Conservation (phyloP, 371 early-diverging fungal species). For the Mortierella sp. region DNA sequence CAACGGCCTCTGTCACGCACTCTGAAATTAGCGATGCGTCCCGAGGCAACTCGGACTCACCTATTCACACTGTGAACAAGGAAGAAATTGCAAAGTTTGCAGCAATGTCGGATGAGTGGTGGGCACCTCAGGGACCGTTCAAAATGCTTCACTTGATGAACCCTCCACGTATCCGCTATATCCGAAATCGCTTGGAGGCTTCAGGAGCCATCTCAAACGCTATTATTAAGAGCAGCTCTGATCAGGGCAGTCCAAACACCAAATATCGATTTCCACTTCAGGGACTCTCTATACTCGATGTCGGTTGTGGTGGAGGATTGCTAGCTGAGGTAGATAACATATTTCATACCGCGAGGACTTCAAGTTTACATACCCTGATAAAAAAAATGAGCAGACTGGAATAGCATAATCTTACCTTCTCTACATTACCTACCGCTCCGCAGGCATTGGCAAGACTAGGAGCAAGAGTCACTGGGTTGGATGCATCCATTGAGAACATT, state of each 20-base stretch:
- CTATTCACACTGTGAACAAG: constrained; percentile 68
- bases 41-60: background rate
- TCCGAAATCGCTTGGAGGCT: constrained; percentile 70
- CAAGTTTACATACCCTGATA: too few relatives aligned
- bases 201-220: constrained; percentile 35
- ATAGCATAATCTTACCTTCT: background rate
- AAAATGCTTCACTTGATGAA: constrained; percentile 93
- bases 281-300: constrained; percentile 83
- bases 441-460: constrained; percentile 89
- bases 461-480: constrained; percentile 83
- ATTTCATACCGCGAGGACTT: too few relatives aligned
- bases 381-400: background rate
- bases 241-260: background rate
- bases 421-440: background rate
- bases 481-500: constrained; percentile 89
- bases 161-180: constrained; percentile 84
- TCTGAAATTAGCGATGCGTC: background rate
- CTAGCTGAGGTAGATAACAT: constrained; percentile 77
- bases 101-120: constrained; percentile 86
- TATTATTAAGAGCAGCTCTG: background rate
- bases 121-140: constrained; percentile 92
- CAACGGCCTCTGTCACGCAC: background rate
- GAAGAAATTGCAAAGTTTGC: constrained; percentile 89
- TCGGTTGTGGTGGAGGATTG: constrained; percentile 97
- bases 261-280: constrained; percentile 63